phyloP scores from a whole-genome alignment of 208 protist species.

The Crithidia fasciculata region DNA sequence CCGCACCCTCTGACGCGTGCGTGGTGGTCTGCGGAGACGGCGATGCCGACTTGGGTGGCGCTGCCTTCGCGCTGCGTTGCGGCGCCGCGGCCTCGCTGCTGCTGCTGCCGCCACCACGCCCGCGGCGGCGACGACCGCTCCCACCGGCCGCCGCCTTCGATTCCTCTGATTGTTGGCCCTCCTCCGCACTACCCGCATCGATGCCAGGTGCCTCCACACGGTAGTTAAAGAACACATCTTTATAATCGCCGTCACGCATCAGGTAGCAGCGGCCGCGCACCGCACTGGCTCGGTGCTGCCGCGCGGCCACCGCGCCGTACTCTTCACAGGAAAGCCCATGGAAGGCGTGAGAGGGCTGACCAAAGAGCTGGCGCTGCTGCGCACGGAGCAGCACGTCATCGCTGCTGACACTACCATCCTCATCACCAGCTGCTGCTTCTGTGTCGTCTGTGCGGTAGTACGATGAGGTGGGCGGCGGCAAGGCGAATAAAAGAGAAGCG shows the following conservation, averaged over 20 bases:
- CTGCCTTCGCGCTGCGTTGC: too few relatives aligned
- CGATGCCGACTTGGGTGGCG: not conserved
- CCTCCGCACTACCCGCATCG: not conserved
- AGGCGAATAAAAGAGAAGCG: slow-evolving; percentile 23
- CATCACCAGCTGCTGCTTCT: not conserved
- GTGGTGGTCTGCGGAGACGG: slow-evolving; percentile 2
- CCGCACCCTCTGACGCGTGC: slow-evolving; percentile 5
- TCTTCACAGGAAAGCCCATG: slow-evolving; percentile 41
- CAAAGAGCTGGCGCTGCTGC: slow-evolving; percentile 18
- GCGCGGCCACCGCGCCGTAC: slow-evolving; percentile 15
- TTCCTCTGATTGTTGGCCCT: too few relatives aligned
- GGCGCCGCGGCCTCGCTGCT: too few relatives aligned
- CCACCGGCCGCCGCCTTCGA: too few relatives aligned
- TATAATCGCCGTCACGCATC: slow-evolving; percentile 4
- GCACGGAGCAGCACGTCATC: slow-evolving; percentile 6
- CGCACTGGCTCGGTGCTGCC: not conserved
- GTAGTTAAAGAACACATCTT: slow-evolving; percentile 37
- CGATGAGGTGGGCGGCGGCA: slow-evolving; percentile 12
- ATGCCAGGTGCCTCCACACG: not conserved
- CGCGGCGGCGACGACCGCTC: not conserved
- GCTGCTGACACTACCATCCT: not conserved
- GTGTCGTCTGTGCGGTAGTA: not conserved
- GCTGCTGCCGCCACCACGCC: not conserved
- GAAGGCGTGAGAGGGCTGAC: slow-evolving; percentile 14
- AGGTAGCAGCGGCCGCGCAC: slow-evolving; percentile 39